A percentile compares a stretch with the other conserved stretches of the same genome.
phyloP scores from a whole-genome alignment of 2,329 filamentous ascomycete genomes.

The Emericellopsis cladophorae region DNA sequence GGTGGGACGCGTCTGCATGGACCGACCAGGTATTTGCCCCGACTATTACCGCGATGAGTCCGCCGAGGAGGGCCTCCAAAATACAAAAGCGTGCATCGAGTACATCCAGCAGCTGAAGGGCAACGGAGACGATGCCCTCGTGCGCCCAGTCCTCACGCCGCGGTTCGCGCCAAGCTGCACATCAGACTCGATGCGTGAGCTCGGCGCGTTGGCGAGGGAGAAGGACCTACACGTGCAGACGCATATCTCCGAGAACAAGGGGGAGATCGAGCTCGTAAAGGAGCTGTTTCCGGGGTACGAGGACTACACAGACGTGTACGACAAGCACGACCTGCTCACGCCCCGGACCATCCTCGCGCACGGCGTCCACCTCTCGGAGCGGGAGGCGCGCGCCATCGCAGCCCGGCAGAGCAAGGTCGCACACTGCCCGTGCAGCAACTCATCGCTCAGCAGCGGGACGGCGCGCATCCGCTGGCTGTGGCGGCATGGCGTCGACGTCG shows the following conservation, averaged over 20 bases:
- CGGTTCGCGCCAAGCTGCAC: conserved; percentile 55
- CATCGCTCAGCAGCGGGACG: conserved; percentile 65
- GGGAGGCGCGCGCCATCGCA: conserved; percentile 54
- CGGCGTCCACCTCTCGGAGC: conserved; percentile 59
- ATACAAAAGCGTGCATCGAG: conserved; percentile 46
- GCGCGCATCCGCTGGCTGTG: conserved; percentile 65
- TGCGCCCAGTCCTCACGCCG: conserved; percentile 71
- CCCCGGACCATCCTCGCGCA: conserved; percentile 73
- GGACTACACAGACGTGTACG: conserved; percentile 71
- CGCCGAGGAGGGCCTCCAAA: conserved; percentile 39
- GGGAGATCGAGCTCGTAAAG: conserved; percentile 60
- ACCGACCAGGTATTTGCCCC: conserved; percentile 52
- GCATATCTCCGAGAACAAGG: conserved; percentile 74
- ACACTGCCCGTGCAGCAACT: conserved; percentile 85
- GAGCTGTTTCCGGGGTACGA: conserved; percentile 51
- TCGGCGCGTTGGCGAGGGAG: conserved; percentile 53
- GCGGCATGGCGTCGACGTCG: conserved; percentile 63
- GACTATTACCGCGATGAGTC: conserved; percentile 69
- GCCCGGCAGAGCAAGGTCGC: conserved; percentile 51
- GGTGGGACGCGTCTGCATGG: conserved; percentile 93
- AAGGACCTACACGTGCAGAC: conserved; percentile 66
- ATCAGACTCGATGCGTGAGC: conserved; percentile 40
- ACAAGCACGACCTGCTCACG: conserved; percentile 55
- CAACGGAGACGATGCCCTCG: conserved; percentile 26
- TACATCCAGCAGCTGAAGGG: conserved; percentile 62